Base-by-base conservation (phyloP, 306 rosid genomes). In the Acacia crassicarpa region DNA sequence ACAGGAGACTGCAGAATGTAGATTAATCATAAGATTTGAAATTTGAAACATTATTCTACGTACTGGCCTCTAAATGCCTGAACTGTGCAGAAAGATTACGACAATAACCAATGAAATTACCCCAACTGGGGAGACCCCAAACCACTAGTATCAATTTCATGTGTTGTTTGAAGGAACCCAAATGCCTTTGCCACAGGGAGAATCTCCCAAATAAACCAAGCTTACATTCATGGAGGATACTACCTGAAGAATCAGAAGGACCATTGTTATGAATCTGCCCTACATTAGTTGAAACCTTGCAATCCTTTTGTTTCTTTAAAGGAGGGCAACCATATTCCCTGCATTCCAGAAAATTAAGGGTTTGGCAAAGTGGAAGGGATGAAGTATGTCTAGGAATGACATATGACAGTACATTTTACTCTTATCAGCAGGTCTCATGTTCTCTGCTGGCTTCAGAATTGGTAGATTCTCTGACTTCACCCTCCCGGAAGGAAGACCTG, bases 251-350 rank as follows among this genome's bases (percentile, higher is more conserved):
- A 84, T 94, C 94, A 65, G 92, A 78, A 68, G 92, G 85, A 63
- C 86, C 84, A 69, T 80, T 84, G 46, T 65, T 84, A 68, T 78
- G 80, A 46, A 76, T 87, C 78, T 88, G 86, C 85, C 92, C n/a
- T 84, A 86, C 83, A 76, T 86, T 89, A 88, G 92, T 79, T 83
- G 80, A 78, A 78, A 77, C 83, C 82, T 91, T 90, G 78, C 92
- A 94, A 78, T 90, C 98, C 86, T 91, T 91, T 80, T 84, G 93
- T 84, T 94, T 94, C 84, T 90, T 94, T 3, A 91, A 85, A 72
- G 95, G 92, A 77, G 95, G 97, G 62, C 93, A 92, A 9, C 97
- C 98, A 51, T 90, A 76, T 87, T 90, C 91, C 75, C 98, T 90
- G 90, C 82, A 76, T 33, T 82, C 67, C 86, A 80, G 67, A 82